A percentile compares a stretch with the other conserved stretches of the same genome.
Evolutionary conservation across 139 green algal genomes (phyloP).

Genomic region (Coelastrella sp.): DNA sequence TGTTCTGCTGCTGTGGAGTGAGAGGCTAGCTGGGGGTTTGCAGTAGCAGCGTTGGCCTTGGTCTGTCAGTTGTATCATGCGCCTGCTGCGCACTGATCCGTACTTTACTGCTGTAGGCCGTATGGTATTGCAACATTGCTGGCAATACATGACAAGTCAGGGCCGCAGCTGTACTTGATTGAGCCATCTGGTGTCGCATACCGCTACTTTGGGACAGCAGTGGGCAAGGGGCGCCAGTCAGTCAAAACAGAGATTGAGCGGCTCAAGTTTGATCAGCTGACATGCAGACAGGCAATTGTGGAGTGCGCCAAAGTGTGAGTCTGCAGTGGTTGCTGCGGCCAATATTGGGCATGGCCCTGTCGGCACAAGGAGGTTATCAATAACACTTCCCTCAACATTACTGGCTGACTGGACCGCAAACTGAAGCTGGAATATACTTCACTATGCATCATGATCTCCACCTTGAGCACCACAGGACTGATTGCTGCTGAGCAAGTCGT

Average conservation of each 20-base stretch:
- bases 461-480: no score
- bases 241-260: conserved; percentile 99
- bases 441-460: neutral
- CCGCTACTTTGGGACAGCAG: conserved; percentile 92
- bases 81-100: neutral
- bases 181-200: conserved; percentile 85
- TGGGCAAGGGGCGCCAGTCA: conserved; percentile 96
- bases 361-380: no score
- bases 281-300: conserved; percentile 87
- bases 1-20: no score
- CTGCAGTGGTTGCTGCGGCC: neutral
- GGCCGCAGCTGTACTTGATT: conserved; percentile 92
- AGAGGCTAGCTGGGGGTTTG: neutral
- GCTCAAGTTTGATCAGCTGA: conserved; percentile 95
- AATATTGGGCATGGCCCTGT: no score
- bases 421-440: neutral
- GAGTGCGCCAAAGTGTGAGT: conserved; percentile 91
- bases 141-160: conserved; percentile 80
- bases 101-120: conserved; percentile 67
- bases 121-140: conserved; percentile 87
- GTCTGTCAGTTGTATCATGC: neutral
- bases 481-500: neutral
- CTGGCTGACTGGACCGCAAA: no score
- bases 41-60: neutral
- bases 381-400: no score